phyloP scores from a whole-genome alignment of 768 basidiomycete species.

The Vishniacozyma victoriae region DNA sequence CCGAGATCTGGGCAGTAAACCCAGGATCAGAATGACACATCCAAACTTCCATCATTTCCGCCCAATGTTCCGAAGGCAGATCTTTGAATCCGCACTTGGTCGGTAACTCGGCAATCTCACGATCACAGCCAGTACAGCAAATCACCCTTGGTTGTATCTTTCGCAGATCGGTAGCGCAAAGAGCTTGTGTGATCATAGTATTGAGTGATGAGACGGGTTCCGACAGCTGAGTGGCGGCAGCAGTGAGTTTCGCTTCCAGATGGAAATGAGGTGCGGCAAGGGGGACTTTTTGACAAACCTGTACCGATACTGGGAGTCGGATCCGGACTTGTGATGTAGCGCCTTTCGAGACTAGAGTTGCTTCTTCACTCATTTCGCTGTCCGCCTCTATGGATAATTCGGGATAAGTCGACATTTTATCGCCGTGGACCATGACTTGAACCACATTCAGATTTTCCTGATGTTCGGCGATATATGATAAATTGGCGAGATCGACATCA shows the following conservation, averaged over 20 bases:
- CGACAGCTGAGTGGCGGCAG: constrained; percentile 14
- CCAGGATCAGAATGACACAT: constrained; percentile 93
- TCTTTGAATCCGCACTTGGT: constrained; percentile 59
- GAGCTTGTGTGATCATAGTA: constrained; percentile 19
- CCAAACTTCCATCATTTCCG: constrained; percentile 94
- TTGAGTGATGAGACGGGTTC: constrained; percentile 9
- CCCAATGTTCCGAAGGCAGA: constrained; percentile 93
- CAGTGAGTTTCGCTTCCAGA: constrained; percentile 26
- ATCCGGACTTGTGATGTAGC: constrained; percentile 10
- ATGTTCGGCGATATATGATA: constrained; percentile 65
- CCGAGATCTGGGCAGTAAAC: constrained; percentile 63
- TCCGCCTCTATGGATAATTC: constrained; percentile 12
- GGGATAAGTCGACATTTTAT: constrained; percentile 7
- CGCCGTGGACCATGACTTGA: constrained; percentile 61
- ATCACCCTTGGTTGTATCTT: constrained; percentile 14
- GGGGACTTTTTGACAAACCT: constrained; percentile 10
- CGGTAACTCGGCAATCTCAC: constrained; percentile 15
- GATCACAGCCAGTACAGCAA: constrained; percentile 28
- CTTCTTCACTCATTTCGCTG: constrained; percentile 3
- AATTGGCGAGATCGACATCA: constrained; percentile 20
- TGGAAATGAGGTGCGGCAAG: constrained; percentile 14
- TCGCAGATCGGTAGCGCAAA: constrained; percentile 28
- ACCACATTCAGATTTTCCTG: constrained; percentile 80
- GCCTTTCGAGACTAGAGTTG: constrained; percentile 12
- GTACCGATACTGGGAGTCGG: constrained; percentile 18